Evolutionary conservation across 2,329 filamentous ascomycete genomes (phyloP), one percentile per base, ranked within the genome.

Genomic region (Aspergillus piperis): DNA sequence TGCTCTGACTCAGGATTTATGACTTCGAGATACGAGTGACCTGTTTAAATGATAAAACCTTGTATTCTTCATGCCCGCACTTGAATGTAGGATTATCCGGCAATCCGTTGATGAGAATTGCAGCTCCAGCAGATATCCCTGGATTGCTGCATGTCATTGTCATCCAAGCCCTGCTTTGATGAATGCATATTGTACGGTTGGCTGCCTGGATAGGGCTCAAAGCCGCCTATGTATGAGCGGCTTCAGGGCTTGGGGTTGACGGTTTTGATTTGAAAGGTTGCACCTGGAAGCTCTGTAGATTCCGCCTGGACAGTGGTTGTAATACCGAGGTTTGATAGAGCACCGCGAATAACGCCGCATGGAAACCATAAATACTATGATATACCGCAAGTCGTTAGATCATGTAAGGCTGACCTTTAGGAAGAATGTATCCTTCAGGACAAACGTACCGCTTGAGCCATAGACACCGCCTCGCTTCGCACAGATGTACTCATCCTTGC

Each of bases 261-360:
- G 41, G 91, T 95, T 80, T 96, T 96, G 75, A 99, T 97, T 79
- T 99, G 95, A 75, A 99, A 99, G 0, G 93, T 91, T 38, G 94
- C 95, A 5, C 86, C 86, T 0, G 95, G 95, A 57, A 99, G 82
- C 74, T 96, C 94, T 58, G 83, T 89, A 57, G 90, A 90, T 78
- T 97, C 95, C 4, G 92, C 95, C 68, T 96, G 91, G 1, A 99
- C 94, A 1, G 89, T 96, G 8, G 93, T 93, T 69, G 88, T 89
- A 68, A 98, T 92, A 5, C 94, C 95, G 81, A 99, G 82, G 54
- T 90, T 92, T n/a, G 92, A 89, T 53, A 99, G 80, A n/a, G 92
- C 92, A 30, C 95, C 95, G 60, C 94, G 85, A 62, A 99, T 91
- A 52, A 99, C 84, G 50, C 95, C 95, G 69, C 93, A 96, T 7